Evolutionary conservation across 2,329 filamentous ascomycete species (phyloP), one percentile per base, ranked within the genome.

Genomic region (Alternaria novae-zelandiae): DNA sequence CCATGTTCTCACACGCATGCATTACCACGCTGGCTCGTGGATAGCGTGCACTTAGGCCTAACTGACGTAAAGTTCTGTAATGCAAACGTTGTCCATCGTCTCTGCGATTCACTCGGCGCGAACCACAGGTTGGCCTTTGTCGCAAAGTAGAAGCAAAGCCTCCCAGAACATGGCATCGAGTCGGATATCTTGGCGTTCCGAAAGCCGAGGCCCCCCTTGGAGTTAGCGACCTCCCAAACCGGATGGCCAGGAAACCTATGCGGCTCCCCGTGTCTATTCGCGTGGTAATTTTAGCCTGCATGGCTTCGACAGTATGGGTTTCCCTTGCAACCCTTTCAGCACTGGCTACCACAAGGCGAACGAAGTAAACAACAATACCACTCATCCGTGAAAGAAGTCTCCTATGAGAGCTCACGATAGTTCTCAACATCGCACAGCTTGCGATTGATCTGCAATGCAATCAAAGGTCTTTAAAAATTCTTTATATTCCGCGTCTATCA

Each of bases 401-500:
- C 36, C 20, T 17, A 25, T 44, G 12, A n/a, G 9, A n/a, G 12
- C 20, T 47, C 49, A 53, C 11, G 28, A n/a, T 23, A 36, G 12
- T 53, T n/a, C 21, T 23, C 20, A 32, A 20, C 26, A 9, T 11
- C 9, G n/a, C 4, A 30, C 36, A 41, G 36, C 36, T 11, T 3
- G 9, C 36, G 5, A n/a, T 41, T 41, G 15, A 41, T 41, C 4
- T 41, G n/a, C 36, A 3, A 6, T 17, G 36, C 36, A 41, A n/a
- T n/a, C 36, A 41, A n/a, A 6, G 11, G n/a, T 43, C 45, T 49
- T 41, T 25, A 41, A 51, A 56, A 60, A 30, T 57, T 69, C 66
- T 74, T 73, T 71, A 67, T 67, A 74, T 75, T 73, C 68, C 68
- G 63, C 66, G 70, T 74, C 72, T 74, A 75, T 72, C 60, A 50